Conservation (phyloP, 805 yeast species). For the Teunomyces atbi region DNA sequence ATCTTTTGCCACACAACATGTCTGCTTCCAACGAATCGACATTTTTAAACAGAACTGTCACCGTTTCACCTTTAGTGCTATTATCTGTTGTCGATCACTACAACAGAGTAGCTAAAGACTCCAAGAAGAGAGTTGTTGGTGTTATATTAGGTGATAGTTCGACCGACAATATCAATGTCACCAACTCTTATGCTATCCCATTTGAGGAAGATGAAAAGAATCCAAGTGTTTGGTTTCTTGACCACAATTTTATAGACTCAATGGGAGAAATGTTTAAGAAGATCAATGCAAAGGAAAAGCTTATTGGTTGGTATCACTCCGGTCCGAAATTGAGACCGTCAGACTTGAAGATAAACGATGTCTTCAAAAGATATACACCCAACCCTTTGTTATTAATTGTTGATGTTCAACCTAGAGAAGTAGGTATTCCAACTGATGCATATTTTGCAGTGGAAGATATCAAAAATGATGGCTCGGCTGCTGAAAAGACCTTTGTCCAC, state of each 20-base stretch:
- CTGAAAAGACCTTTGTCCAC: conserved; percentile 90
- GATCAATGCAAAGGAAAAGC: conserved; percentile 93
- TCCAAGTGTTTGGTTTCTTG: conserved; percentile 93
- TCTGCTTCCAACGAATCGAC: conserved; percentile 33
- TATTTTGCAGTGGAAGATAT: conserved; percentile 92
- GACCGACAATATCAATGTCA: conserved; percentile 59
- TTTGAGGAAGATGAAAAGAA: conserved; percentile 95
- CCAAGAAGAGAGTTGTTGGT: conserved; percentile 85
- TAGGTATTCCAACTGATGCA: conserved; percentile 95
- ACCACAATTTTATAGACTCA: conserved; percentile 91
- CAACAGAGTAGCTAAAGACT: conserved; percentile 72
- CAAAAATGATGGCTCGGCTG: conserved; percentile 90
- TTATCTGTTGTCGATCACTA: conserved; percentile 94
- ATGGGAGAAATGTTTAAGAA: conserved; percentile 98
- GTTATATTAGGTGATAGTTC: conserved; percentile 84
- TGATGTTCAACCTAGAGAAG: conserved; percentile 80
- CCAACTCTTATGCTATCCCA: conserved; percentile 95
- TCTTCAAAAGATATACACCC: conserved; percentile 75
- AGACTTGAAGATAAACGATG: conserved; percentile 87
- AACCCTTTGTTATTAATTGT: conserved; percentile 86
- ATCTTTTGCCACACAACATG: conserved; percentile 14
- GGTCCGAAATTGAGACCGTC: conserved; percentile 90
- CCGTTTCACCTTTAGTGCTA: conserved; percentile 94
- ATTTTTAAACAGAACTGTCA: conserved; percentile 56
- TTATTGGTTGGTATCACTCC: conserved; percentile 99